Evolutionary conservation across 148 eudicot species (phyloP).

Genomic region (Rhododendron williamsianum): DNA sequence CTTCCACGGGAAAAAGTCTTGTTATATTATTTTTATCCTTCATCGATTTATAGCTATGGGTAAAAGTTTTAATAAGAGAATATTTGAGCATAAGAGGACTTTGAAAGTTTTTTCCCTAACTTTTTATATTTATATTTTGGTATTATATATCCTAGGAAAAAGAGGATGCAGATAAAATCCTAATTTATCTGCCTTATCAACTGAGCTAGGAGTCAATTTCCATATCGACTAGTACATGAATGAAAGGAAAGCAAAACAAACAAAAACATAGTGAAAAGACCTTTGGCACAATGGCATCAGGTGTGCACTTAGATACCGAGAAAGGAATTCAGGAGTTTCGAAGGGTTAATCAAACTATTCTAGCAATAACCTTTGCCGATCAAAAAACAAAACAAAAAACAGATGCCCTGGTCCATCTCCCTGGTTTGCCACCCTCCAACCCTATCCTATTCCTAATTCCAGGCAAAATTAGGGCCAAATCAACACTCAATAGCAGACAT

Average conservation of each 20-base stretch:
- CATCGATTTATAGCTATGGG: no score
- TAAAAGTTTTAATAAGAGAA: no score
- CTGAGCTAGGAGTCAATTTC: background rate
- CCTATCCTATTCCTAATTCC: background rate
- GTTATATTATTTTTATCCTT: no score
- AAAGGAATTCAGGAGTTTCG: background rate
- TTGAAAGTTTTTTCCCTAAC: no score
- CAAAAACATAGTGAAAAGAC: no score
- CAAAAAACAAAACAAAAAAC: no score
- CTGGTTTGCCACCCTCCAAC: background rate
- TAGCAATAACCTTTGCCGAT: background rate
- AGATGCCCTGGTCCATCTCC: background rate
- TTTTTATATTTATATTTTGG: no score
- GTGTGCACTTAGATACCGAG: background rate
- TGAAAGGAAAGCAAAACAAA: background rate
- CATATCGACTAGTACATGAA: background rate
- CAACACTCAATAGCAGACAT: background rate
- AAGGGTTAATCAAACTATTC: background rate
- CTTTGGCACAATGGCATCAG: background rate
- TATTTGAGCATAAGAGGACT: no score
- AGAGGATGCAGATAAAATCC: background rate
- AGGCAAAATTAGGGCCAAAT: background rate
- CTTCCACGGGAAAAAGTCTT: no score
- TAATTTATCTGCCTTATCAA: background rate
- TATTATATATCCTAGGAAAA: no score